Evolutionary conservation across 139 green algal genomes (phyloP).

Genomic region (Coccomyxa sp.): DNA sequence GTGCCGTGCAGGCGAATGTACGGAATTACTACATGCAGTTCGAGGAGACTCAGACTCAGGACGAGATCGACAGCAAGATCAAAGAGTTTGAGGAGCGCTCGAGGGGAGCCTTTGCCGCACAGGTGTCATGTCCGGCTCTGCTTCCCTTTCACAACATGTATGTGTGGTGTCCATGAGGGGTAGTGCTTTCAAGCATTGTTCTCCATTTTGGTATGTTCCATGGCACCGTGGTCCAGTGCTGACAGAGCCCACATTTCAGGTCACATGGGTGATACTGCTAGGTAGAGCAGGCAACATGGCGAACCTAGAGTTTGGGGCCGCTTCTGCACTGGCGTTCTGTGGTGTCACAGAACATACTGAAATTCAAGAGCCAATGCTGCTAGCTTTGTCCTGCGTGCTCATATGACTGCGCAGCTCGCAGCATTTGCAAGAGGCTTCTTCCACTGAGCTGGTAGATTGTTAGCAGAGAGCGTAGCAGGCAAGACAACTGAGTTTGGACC

Average conservation of each 20-base stretch:
- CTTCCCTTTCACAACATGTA: neutral
- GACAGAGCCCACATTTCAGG: no score
- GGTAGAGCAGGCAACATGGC: no score
- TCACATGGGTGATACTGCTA: no score
- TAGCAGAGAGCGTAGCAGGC: no score
- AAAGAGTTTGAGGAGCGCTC: constrained; percentile 22
- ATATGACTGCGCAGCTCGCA: neutral
- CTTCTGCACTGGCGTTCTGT: neutral
- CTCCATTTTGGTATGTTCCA: neutral
- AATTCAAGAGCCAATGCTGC: neutral
- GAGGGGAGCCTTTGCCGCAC: neutral
- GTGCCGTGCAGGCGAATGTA: constrained; percentile 75
- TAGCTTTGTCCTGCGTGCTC: neutral
- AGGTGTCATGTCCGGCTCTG: neutral
- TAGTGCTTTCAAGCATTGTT: neutral
- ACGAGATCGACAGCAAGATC: constrained; percentile 31
- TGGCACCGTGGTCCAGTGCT: neutral
- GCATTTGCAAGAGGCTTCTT: neutral
- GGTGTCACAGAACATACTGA: neutral
- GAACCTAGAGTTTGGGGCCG: no score
- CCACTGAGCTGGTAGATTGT: no score
- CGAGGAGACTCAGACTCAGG: constrained; percentile 46
- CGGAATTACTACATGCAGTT: constrained; percentile 93
- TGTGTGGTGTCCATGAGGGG: neutral
- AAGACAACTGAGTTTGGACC: neutral